Conservation (phyloP, 805 yeast genomes). For the Metschnikowia rubicola region DNA sequence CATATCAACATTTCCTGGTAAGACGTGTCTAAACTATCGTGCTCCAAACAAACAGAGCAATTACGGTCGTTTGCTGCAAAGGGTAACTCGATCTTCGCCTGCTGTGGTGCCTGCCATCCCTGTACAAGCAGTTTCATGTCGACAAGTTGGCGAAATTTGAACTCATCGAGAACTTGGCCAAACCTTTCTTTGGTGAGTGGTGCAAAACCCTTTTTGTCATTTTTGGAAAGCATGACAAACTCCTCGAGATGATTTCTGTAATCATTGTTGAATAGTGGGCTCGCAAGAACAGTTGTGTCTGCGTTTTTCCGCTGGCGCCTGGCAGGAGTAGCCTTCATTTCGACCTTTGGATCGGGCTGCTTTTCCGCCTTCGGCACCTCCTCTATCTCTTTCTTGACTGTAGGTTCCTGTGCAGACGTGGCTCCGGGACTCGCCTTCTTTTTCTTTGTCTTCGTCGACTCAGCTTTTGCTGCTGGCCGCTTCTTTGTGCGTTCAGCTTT, state of each 20-base stretch:
- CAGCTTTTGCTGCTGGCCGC: not conserved
- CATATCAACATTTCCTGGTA: conserved; percentile 49
- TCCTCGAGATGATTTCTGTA: conserved; percentile 13
- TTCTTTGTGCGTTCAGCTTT: conserved; percentile 1
- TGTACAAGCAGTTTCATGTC: conserved; percentile 21
- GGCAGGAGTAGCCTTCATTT: not conserved
- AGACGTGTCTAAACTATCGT: conserved; percentile 24
- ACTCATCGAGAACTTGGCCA: conserved; percentile 1
- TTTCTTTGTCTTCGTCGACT: not conserved
- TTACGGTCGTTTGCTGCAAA: conserved; percentile 10
- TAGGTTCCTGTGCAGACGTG: not conserved
- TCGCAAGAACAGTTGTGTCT: conserved; percentile 10
- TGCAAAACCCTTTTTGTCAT: conserved; percentile 21
- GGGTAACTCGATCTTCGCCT: conserved; percentile 13
- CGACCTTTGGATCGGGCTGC: not conserved
- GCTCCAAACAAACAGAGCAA: conserved; percentile 59
- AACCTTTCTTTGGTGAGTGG: conserved; percentile 14
- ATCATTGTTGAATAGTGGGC: conserved; percentile 23
- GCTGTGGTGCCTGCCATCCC: conserved; percentile 13
- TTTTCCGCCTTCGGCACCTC: not conserved
- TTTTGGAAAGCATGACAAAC: conserved; percentile 6
- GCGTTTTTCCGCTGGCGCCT: conserved; percentile 11
- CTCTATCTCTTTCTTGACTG: conserved; percentile 3
- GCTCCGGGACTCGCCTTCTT: not conserved
- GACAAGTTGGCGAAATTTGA: conserved; percentile 21